Base-by-base conservation (phyloP, 2,329 filamentous ascomycete species). In the Pseudocercospora fuligena region DNA sequence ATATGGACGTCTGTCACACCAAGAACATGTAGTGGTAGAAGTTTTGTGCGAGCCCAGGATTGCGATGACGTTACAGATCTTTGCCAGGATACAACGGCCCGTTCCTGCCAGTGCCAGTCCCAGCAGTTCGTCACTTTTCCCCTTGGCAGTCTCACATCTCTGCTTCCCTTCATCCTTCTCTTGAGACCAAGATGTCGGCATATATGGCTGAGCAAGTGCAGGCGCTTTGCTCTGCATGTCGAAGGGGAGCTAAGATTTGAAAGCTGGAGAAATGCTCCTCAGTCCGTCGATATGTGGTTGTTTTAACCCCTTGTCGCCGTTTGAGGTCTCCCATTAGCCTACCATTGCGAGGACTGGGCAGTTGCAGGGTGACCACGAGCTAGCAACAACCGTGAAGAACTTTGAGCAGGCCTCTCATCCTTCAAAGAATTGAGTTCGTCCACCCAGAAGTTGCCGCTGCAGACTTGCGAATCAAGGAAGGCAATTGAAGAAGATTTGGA, bases 281-380 rank as follows among this genome's bases (percentile, higher is more conserved):
- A 27, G 27, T 27, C 6, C 27, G 6, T 27, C 27, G 27, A 6
- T 19, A 8, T 11, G 19, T 19, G 19, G 47, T 53, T 53, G 47
- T 23, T 25, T 8, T 9, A 51, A 21, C n/a, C 47, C 47, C 47
- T 25, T 16, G 47, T 23, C 19, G 21, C 47, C 47, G 47, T 53
- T 53, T 27, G 47, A 53, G 47, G 47, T 14, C 47, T 23, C 27
- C 47, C 47, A 53, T 53, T 53, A 53, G 47, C 47, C 47, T 53
- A 53, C 47, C 47, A 54, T 25, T 54, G 25, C 25, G 23, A 54
- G 14, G 49, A 12, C 23, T 16, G 49, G 23, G 21, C 49, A 25
- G 14, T 54, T 54, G 49, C 49, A 54, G 49, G 49, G 49, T 54
- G 49, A 27, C 21, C 5, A 5, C 3, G 21, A 25, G 14, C 49